Evolutionary conservation across 2,329 filamentous ascomycete genomes (phyloP).

Genomic region (Sphaerulina musiva): DNA sequence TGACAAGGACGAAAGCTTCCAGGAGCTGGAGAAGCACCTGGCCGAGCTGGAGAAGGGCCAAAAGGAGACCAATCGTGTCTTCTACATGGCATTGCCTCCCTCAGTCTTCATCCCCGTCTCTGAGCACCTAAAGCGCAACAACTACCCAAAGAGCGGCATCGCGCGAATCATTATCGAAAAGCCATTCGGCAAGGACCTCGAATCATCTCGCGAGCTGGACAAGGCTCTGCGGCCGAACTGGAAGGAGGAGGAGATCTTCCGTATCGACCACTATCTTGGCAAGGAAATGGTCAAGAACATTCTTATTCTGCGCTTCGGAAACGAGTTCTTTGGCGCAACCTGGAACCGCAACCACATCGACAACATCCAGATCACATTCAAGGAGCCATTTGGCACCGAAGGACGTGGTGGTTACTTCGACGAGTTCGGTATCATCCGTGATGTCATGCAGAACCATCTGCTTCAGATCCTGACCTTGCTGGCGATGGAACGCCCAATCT

Average conservation of each 20-base stretch:
- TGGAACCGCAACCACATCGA: constrained; percentile 99
- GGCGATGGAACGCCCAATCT: constrained; percentile 97
- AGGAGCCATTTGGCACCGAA: constrained; percentile 98
- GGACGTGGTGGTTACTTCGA: constrained; percentile 98
- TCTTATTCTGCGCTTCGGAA: constrained; percentile 92
- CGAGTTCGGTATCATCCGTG: constrained; percentile 97
- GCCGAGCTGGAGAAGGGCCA: constrained; percentile 75
- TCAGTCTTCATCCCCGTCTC: constrained; percentile 98
- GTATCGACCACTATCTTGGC: constrained; percentile 97
- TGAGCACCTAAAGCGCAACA: constrained; percentile 93
- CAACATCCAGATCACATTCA: constrained; percentile 98
- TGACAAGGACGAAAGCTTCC: constrained; percentile 92
- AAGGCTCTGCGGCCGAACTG: constrained; percentile 93
- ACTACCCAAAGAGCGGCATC: constrained; percentile 86
- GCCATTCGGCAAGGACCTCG: constrained; percentile 95
- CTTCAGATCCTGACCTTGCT: constrained; percentile 93
- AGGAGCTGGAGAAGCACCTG: constrained; percentile 76
- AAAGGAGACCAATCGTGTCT: constrained; percentile 81
- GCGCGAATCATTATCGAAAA: constrained; percentile 97
- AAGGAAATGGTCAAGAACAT: constrained; percentile 99
- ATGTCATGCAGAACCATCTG: constrained; percentile 99
- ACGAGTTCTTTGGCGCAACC: constrained; percentile 95
- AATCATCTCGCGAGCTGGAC: constrained; percentile 88
- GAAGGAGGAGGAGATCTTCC: constrained; percentile 98
- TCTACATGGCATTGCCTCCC: constrained; percentile 98